Base-by-base conservation (phyloP, 441 rosid species). In the Eutrema salsugineum region DNA sequence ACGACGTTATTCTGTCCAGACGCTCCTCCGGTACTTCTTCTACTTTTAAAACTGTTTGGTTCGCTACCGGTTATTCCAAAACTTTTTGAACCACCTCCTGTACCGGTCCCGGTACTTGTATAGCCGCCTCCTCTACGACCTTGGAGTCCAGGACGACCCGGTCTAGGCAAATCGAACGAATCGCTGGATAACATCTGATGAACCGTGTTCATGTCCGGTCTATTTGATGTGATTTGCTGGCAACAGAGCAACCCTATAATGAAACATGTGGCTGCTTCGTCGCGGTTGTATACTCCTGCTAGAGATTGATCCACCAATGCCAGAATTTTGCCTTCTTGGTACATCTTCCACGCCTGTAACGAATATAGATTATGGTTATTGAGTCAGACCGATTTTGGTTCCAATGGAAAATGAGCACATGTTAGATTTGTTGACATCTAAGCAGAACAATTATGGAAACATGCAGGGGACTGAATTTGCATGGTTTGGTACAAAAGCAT, bases 201-300 rank as follows among this genome's bases (percentile, higher is more conserved):
- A 76, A 91, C 80, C 3, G 79, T 64, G 77, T 82, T 89, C 96
- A 94, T 94, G 47, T 86, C 91, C 1, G 98, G 97, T 79, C 97
- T 83, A 33, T 88, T 88, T 27, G 73, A 36, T 6, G 82, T 47
- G 5, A 27, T 83, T 40, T 89, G 87, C 50, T 94, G 97, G 72
- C 98, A 94, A 81, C 97, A 94, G 5, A 94, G 73, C 71, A 91
- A 68, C 14, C 96, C 97, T 36, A 94, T 78, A 60, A 89, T 87
- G 76, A 89, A 81, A 85, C 94, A 88, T 80, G 93, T 84, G 27
- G 88, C 91, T 48, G 82, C 96, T 66, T 94, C 97, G 3, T 89
- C 91, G 0, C 60, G 81, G 59, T 89, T 82, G 87, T 61, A 89
- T 76, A 63, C 83, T 56, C 79, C 79, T 39, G 69, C 71, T 16